These are phyloP conservation scores for Funneliformis geosporum DNA, from an alignment of 192 early-diverging fungal genomes.

Conservation along the genomic window DNA sequence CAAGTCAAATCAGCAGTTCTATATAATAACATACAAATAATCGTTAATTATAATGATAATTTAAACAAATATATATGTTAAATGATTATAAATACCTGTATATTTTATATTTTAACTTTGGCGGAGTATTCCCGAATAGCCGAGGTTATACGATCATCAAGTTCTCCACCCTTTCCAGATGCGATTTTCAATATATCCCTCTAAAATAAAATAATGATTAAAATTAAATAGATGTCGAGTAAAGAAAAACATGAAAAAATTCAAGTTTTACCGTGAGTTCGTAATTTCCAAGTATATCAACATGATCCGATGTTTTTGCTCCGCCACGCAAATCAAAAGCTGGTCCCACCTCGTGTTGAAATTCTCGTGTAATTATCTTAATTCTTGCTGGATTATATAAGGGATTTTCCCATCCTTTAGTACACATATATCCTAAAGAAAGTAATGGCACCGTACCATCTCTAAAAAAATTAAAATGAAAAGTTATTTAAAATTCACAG, in stretches of 20 bases:
- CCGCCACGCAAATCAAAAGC: constrained; percentile 74
- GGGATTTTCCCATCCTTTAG: constrained; percentile 75
- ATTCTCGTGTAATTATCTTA: constrained; percentile 73
- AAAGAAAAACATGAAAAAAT: background rate
- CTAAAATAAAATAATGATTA: constrained; percentile 7
- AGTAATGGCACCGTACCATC: constrained; percentile 89
- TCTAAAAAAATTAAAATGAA: constrained; percentile 44
- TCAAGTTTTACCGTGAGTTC: constrained; percentile 58
- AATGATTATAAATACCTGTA: background rate
- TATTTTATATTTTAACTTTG: constrained; percentile 38
- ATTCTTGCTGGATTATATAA: constrained; percentile 82
- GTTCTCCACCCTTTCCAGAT: constrained; percentile 37
- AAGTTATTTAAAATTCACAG: background rate
- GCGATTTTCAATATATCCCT: constrained; percentile 43
- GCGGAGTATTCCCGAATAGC: constrained; percentile 44
- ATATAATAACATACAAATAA: too few species aligned
- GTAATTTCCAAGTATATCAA: constrained; percentile 84
- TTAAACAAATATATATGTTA: too few species aligned
- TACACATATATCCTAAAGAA: constrained; percentile 88
- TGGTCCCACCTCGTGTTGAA: constrained; percentile 54
- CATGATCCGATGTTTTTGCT: constrained; percentile 77
- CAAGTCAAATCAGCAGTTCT: too few species aligned
- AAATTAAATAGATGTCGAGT: background rate
- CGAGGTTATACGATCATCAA: constrained; percentile 44
- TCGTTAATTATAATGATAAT: too few species aligned